Percentiles rank a stretch among this genome's conserved stretches.
These are phyloP conservation scores for Cucumis melo DNA, from an alignment of 306 rosid genomes.

Conservation along the genomic window DNA sequence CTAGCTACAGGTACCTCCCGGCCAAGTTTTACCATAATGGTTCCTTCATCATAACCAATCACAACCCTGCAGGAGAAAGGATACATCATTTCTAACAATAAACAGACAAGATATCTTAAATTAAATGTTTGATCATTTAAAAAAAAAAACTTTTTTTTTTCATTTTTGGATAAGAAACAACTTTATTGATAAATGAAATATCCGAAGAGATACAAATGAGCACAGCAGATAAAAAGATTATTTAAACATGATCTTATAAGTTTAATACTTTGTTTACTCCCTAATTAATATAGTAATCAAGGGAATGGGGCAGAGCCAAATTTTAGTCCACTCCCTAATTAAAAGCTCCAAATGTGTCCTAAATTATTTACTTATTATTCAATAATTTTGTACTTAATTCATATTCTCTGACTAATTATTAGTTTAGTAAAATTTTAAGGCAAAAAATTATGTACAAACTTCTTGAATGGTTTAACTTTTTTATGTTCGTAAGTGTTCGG, in stretches of 20 bases:
- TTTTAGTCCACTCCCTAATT: background rate
- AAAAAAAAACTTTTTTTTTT: too few species aligned
- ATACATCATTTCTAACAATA: background rate
- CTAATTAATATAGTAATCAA: background rate
- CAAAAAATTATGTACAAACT: background rate
- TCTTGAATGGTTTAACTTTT: background rate
- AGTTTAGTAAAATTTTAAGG: background rate
- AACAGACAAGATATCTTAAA: background rate
- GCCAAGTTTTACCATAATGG: slow-evolving; percentile 95
- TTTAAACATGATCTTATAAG: background rate
- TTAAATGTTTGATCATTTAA: background rate
- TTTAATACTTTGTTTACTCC: background rate
- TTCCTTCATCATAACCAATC: slow-evolving; percentile 97
- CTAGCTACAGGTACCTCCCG: slow-evolving; percentile 94
- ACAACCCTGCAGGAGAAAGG: slow-evolving; percentile 40
- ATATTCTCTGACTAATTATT: background rate
- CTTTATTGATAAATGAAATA: too few species aligned
- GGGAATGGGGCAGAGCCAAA: background rate
- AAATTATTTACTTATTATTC: background rate
- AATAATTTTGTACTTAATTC: background rate
- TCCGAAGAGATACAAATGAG: too few species aligned
- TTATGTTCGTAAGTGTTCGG: too few species aligned
- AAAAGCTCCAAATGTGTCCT: background rate
- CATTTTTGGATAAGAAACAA: too few species aligned
- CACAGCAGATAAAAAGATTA: too few species aligned